Evolutionary conservation across 345 rosid genomes (phyloP).

Genomic region (Xanthoceras sorbifolium): DNA sequence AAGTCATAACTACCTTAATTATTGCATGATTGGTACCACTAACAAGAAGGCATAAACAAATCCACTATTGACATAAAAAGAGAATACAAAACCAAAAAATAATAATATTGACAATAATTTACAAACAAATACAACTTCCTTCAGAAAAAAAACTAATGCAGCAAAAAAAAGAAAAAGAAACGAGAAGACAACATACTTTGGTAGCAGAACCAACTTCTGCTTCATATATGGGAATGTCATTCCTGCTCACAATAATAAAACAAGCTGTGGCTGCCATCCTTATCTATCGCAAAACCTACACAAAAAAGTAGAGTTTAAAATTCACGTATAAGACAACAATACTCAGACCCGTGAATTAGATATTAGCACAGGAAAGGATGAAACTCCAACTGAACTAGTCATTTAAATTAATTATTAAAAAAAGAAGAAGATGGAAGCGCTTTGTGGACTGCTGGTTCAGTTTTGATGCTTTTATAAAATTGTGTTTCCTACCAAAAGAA

Average conservation of each 20-base stretch:
- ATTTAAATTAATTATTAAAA: too few relatives aligned
- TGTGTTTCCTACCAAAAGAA: too few relatives aligned
- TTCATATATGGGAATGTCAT: slow-evolving; percentile 94
- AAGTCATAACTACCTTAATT: neutral
- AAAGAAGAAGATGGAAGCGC: too few relatives aligned
- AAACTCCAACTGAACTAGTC: too few relatives aligned
- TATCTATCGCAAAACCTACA: neutral
- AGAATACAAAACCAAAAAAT: neutral
- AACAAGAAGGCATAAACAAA: neutral
- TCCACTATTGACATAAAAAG: neutral
- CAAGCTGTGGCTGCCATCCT: slow-evolving; percentile 87
- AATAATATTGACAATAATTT: too few relatives aligned
- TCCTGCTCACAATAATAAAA: slow-evolving; percentile 83
- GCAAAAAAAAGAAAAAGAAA: neutral
- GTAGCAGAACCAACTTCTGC: slow-evolving; percentile 94
- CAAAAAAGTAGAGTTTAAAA: neutral
- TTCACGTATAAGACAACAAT: neutral
- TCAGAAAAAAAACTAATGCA: neutral
- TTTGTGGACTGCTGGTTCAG: too few relatives aligned
- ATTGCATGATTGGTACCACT: neutral
- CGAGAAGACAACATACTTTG: slow-evolving; percentile 49
- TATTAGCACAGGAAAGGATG: too few relatives aligned
- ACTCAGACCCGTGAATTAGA: neutral
- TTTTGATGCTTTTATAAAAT: too few relatives aligned
- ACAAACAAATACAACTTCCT: neutral